phyloP scores from a whole-genome alignment of 192 early-diverging fungal genomes.

The Endogone sp. region DNA sequence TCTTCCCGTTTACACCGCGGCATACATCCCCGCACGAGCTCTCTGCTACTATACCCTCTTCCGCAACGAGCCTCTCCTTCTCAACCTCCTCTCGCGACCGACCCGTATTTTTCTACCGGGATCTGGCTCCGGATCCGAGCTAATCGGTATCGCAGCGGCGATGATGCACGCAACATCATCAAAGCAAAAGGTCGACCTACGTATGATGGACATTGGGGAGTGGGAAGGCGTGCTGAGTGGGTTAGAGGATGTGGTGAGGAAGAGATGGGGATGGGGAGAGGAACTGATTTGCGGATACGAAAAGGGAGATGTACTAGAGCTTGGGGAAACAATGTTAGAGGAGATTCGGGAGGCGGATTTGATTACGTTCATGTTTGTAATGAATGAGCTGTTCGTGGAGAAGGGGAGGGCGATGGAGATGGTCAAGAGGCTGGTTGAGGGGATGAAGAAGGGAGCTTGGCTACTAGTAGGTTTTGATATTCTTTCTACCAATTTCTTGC shows the following conservation, averaged over 20 bases:
- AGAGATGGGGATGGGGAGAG: constrained; percentile 46
- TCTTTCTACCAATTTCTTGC: too few relatives aligned
- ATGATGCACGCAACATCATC: constrained; percentile 40
- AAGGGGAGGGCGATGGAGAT: constrained; percentile 75
- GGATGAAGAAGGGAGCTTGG: constrained; percentile 58
- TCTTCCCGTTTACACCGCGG: constrained; percentile 80
- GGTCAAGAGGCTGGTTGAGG: constrained; percentile 62
- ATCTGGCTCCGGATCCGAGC: constrained; percentile 81
- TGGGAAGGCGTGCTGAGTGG: constrained; percentile 49
- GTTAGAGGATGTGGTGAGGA: constrained; percentile 49
- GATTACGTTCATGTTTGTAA: constrained; percentile 86
- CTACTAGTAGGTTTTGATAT: constrained; percentile 64
- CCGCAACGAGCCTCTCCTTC: constrained; percentile 38
- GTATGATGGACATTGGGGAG: constrained; percentile 63
- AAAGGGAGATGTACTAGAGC: constrained; percentile 55
- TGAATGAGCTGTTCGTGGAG: constrained; percentile 87
- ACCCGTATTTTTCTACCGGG: constrained; percentile 67
- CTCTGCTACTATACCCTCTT: constrained; percentile 84
- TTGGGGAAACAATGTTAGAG: constrained; percentile 33
- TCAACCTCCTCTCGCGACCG: constrained; percentile 37
- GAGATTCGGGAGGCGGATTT: constrained; percentile 60
- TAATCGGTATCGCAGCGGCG: constrained; percentile 76
- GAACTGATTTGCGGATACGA: constrained; percentile 54
- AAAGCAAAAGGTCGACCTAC: constrained; percentile 33
- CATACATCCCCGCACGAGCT: constrained; percentile 81